Evolutionary conservation across 2,329 filamentous ascomycete genomes (phyloP), one percentile per base, ranked within the genome.

Genomic region (Talaromyces sp.): DNA sequence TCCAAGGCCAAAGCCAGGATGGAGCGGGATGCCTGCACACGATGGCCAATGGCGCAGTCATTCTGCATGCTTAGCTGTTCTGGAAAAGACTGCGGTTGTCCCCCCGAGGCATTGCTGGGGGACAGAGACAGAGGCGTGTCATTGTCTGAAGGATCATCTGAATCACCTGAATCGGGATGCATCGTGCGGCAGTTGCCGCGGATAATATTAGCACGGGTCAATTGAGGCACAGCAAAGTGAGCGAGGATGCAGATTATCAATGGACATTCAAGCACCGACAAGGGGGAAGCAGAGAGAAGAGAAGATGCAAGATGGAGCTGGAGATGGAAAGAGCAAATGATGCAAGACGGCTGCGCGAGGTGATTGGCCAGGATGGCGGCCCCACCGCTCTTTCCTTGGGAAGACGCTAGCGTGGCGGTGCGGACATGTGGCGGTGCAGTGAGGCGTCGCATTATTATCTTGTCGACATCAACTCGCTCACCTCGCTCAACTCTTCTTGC

Each of bases 1-100:
- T 91, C 92, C 26, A 96, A 86, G 4, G 88, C 90, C 59, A 99
- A 83, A 9, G 91, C 86, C 56, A 99, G 86, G 6, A 80, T 77
- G 19, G 76, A 78, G 51, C 75, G 69, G 62, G 72, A 74, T 41
- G 75, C 73, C 53, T 76, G 69, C 31, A 78, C 72, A 32, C 76
- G 75, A 61, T 78, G 76, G 46, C 75, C 75, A 58, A 78, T 73
- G 21, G 73, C 74, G 64, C 73, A 76, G 60, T 74, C 71, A 38
- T 68, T 66, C 14, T 64, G 64, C 6, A 71, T 63, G 43, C 66
- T 53, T 2, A 64, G 51, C 49, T 65, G 64, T 35, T 11, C 21
- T 29, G 58, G 38, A n/a, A 55, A 35, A 8, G n/a, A 11, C 32
- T 29, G 41, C 3, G 19, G 21, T 7, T n/a, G 38, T 5, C 54